Percentiles rank a stretch among this genome's conserved stretches.
phyloP scores from a whole-genome alignment of 1,139 yeast species.

The Debaryomyces nepalensis region DNA sequence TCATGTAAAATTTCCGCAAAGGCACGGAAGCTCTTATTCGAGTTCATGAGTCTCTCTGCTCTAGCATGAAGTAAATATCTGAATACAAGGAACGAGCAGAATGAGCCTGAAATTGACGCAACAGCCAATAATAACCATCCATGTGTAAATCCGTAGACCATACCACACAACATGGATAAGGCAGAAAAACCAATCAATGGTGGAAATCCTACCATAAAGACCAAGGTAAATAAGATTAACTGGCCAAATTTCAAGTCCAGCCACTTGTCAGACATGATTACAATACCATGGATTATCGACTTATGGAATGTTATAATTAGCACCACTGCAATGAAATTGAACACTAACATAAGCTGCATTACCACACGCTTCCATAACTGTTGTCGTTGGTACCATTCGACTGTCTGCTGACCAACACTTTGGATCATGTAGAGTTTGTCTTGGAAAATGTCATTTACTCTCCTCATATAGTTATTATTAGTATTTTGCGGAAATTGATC shows the following conservation, averaged over 20 bases:
- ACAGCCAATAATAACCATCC: conserved; percentile 81
- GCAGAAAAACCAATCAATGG: conserved; percentile 86
- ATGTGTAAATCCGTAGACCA: conserved; percentile 77
- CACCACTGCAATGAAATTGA: conserved; percentile 29
- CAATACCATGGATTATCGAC: conserved; percentile 46
- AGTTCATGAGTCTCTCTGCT: conserved; percentile 53
- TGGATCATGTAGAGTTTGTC: conserved; percentile 1
- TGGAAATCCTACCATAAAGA: conserved; percentile 67
- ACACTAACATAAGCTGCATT: conserved; percentile 17
- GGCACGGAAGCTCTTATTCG: conserved; percentile 72
- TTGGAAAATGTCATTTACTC: not conserved
- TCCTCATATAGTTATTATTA: not conserved
- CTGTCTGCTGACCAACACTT: conserved; percentile 2
- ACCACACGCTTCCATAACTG: conserved; percentile 21
- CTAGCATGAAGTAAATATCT: conserved; percentile 60
- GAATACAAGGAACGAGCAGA: conserved; percentile 70
- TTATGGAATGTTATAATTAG: conserved; percentile 53
- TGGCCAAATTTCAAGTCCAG: conserved; percentile 53
- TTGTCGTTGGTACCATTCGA: conserved; percentile 29
- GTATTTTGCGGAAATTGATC: not conserved
- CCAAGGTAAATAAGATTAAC: conserved; percentile 52
- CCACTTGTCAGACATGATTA: conserved; percentile 52
- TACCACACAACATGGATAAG: conserved; percentile 71
- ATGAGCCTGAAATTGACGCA: conserved; percentile 76
- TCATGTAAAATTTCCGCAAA: conserved; percentile 72